A percentile compares a stretch with the other conserved stretches of the same genome.
phyloP scores from a whole-genome alignment of 2,329 filamentous ascomycete genomes.

The Incumbomyces lentus region DNA sequence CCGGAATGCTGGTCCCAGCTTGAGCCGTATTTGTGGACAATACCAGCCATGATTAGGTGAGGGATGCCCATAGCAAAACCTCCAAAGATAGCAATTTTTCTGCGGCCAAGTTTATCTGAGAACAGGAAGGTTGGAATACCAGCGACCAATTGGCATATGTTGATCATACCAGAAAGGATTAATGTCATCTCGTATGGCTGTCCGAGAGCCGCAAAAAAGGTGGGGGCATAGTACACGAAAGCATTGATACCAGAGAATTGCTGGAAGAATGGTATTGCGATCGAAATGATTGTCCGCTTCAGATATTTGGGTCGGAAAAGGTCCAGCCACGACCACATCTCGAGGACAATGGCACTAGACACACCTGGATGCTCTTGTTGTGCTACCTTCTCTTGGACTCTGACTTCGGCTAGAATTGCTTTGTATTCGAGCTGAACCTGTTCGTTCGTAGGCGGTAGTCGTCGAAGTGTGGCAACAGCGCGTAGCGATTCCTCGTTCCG shows the following conservation, averaged over 20 bases:
- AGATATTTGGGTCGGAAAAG: conserved; percentile 37
- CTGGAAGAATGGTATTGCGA: conserved; percentile 35
- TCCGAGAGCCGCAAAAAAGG: conserved; percentile 29
- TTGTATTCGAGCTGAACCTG: conserved; percentile 39
- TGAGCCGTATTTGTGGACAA: conserved; percentile 18
- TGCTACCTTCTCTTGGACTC: conserved; percentile 33
- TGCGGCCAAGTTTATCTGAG: conserved; percentile 26
- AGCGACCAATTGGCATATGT: conserved; percentile 27
- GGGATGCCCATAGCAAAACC: conserved; percentile 23
- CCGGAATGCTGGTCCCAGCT: conserved; percentile 20
- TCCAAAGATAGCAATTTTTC: conserved; percentile 24
- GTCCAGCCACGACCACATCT: conserved; percentile 37
- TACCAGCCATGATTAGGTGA: conserved; percentile 24
- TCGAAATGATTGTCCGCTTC: conserved; percentile 32
- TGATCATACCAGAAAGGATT: conserved; percentile 28
- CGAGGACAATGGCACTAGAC: conserved; percentile 41
- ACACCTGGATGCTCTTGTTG: conserved; percentile 31
- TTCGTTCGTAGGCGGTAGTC: conserved; percentile 32
- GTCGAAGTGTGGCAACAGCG: conserved; percentile 30
- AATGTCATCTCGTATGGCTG: conserved; percentile 23
- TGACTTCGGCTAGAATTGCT: conserved; percentile 41
- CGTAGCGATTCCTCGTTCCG: conserved; percentile 32
- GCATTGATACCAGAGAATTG: conserved; percentile 37
- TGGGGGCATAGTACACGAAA: conserved; percentile 30
- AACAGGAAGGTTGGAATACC: conserved; percentile 15